Conservation (phyloP, 164 flowering plant species). For the Vitis riparia region DNA sequence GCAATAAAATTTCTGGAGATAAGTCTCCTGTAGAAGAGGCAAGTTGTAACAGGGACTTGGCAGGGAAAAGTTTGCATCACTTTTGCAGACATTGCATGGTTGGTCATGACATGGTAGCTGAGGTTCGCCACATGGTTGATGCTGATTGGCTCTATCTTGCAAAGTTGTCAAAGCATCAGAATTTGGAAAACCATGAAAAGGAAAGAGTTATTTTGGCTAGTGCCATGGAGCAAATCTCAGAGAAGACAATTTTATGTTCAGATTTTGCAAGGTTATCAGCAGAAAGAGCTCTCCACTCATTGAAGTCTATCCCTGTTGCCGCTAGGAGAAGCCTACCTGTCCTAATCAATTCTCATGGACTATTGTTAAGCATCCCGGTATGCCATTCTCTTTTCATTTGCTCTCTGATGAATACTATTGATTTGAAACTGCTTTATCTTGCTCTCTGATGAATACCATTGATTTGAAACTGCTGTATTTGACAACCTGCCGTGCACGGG, state of each 20-base stretch:
- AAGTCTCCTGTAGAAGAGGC: slow-evolving; percentile 11
- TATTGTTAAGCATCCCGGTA: slow-evolving; percentile 78
- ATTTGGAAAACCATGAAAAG: slow-evolving; percentile 18
- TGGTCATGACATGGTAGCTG: slow-evolving; percentile 33
- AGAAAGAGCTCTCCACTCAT: slow-evolving; percentile 43
- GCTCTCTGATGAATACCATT: neutral
- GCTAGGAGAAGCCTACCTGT: slow-evolving; percentile 93
- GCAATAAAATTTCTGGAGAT: slow-evolving; percentile 1
- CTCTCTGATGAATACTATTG: neutral
- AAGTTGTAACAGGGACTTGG: slow-evolving; percentile 10
- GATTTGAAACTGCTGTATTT: neutral
- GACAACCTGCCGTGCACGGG: too few relatives aligned
- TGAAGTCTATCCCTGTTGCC: slow-evolving; percentile 76
- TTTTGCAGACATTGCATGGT: slow-evolving; percentile 39
- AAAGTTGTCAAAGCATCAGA: slow-evolving; percentile 38
- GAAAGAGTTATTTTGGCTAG: neutral
- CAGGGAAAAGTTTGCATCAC: slow-evolving; percentile 13
- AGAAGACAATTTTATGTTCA: slow-evolving; percentile 24
- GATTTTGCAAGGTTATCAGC: slow-evolving; percentile 59
- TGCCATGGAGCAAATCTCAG: slow-evolving; percentile 14
- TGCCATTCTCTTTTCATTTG: slow-evolving; percentile 11
- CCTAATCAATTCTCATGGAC: slow-evolving; percentile 54
- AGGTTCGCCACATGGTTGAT: slow-evolving; percentile 75
- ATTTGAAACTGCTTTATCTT: neutral
- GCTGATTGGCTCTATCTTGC: slow-evolving; percentile 87